Evolutionary conservation across 495 filamentous ascomycete species (phyloP).

Genomic region (Lasiosphaeriaceae sp.): DNA sequence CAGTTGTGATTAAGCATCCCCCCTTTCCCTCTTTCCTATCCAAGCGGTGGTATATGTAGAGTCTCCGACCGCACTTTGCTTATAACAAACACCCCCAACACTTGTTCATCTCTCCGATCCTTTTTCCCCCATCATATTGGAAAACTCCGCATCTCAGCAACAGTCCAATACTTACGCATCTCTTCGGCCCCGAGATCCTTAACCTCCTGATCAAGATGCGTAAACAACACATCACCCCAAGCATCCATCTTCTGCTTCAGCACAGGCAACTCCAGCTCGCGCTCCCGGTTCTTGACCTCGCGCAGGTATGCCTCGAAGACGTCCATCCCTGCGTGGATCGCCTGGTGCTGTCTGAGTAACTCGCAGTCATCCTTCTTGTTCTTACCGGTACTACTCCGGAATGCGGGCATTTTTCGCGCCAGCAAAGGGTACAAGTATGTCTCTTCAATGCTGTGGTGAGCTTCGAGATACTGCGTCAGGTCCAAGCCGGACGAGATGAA

Average conservation of each 20-base stretch:
- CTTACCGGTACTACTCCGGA: constrained; percentile 32
- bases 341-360: constrained; percentile 70
- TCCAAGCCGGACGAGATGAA: constrained; percentile 61
- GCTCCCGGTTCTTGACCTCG: constrained; percentile 59
- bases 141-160: constrained; percentile 70
- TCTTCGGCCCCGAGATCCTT: constrained; percentile 69
- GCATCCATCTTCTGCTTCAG: constrained; percentile 64
- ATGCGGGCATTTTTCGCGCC: constrained; percentile 77
- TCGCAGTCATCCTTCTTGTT: constrained; percentile 32
- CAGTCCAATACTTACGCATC: constrained; percentile 80
- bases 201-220: constrained; percentile 73
- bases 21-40: no score
- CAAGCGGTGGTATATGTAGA: no score
- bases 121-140: constrained; percentile 52
- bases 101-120: no score
- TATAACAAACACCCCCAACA: no score
- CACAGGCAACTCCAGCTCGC: constrained; percentile 62
- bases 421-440: constrained; percentile 75
- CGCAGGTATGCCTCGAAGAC: constrained; percentile 64
- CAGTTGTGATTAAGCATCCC: no score
- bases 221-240: constrained; percentile 65
- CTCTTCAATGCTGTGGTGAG: constrained; percentile 86
- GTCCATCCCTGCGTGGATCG: constrained; percentile 80
- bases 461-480: constrained; percentile 64
- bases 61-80: no score